These are phyloP conservation scores for Syzygium aqueum DNA, from an alignment of 345 rosid species.

Conservation along the genomic window DNA sequence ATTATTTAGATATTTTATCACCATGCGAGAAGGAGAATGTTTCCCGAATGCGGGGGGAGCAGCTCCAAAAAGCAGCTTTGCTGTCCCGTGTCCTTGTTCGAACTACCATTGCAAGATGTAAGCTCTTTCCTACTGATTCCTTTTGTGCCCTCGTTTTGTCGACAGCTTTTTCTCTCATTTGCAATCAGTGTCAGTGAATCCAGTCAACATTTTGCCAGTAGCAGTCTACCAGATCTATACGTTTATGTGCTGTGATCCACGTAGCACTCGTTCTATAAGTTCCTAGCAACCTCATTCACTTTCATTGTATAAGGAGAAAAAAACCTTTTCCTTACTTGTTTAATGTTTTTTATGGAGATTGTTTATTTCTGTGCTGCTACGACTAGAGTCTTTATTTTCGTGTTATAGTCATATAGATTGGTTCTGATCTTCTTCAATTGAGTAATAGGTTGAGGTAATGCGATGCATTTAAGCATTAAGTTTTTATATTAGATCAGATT, in stretches of 20 bases:
- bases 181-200: not conserved
- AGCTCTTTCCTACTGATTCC: not conserved
- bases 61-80: slow-evolving; percentile 66
- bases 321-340: not conserved
- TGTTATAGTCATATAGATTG: not conserved
- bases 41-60: slow-evolving; percentile 37
- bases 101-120: slow-evolving; percentile 90
- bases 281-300: not conserved
- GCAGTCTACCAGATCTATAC: not conserved
- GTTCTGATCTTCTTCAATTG: not conserved
- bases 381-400: not conserved
- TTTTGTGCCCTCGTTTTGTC: not conserved
- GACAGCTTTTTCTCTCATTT: not conserved
- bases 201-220: not conserved
- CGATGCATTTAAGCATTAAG: not conserved
- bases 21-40: slow-evolving; percentile 63
- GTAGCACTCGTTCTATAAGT: not conserved
- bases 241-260: not conserved
- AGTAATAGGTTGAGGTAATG: not conserved
- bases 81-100: slow-evolving; percentile 83
- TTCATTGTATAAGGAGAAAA: not conserved
- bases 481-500: slow-evolving; percentile 44
- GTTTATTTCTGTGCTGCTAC: not conserved
- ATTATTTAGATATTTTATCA: slow-evolving; percentile 56
- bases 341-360: not conserved